Base-by-base conservation (phyloP, 176 grass and related monocot species). In the Themeda triandra region DNA sequence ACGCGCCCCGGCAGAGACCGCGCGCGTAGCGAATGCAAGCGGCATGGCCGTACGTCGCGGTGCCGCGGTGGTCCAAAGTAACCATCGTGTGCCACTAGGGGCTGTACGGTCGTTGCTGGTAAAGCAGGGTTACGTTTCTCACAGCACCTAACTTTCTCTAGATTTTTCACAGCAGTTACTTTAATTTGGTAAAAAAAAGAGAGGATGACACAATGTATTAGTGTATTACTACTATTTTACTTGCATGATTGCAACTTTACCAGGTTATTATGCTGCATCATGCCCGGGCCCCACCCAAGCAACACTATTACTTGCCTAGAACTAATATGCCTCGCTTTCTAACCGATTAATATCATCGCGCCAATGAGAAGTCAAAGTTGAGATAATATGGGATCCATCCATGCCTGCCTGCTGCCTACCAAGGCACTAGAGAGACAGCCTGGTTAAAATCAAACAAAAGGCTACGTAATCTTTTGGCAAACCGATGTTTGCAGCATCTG, bases 171-270 rank as follows among this genome's bases (percentile, higher is more conserved):
- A 2, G 29, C n/a, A 0, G 10, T 58, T 48, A 28, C 21, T 68
- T 30, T 35, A 69, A 33, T 73, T 42, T 44, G 69, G 69, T 89
- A 68, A 44, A 79, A 68, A 77, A 25, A 24, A 24, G 11, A 1
- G 19, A 5, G 0, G 68, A 40, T 12, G 19, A 39, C n/a, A n/a
- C n/a, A n/a, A n/a, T n/a, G n/a, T n/a, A n/a, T n/a, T n/a, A n/a
- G n/a, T n/a, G n/a, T n/a, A n/a, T n/a, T n/a, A 3, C 37, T 56
- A 28, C 10, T 62, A 79, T 44, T 77, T 78, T 88, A 67, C 41
- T 44, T 35, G 31, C 66, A 76, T 81, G 49, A 85, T 90, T 72
- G 29, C 78, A 76, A 6, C 77, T 75, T 85, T 76, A 23, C 4
- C 21, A 42, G 56, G 27, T 19, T 37, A 37, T 37, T 37, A 37